These are phyloP conservation scores for Magnolia sinica DNA, from an alignment of 164 flowering plant species.

Conservation along the genomic window DNA sequence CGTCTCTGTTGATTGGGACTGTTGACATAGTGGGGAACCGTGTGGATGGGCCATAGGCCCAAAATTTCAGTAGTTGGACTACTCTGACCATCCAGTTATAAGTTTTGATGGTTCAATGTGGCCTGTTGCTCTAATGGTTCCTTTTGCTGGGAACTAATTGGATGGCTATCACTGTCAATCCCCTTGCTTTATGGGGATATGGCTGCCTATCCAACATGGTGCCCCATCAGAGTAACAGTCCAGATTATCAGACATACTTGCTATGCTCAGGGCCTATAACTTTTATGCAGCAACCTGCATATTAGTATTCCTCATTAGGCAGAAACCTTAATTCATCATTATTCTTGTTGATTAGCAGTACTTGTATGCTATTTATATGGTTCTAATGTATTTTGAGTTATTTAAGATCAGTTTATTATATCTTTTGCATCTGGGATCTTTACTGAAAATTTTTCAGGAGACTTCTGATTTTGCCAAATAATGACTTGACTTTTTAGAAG, in stretches of 20 bases:
- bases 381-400: background rate
- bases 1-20: too few relatives aligned
- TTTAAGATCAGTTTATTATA: too few relatives aligned
- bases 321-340: background rate
- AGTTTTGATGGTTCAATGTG: too few relatives aligned
- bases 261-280: background rate
- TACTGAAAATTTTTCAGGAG: background rate
- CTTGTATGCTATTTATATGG: background rate
- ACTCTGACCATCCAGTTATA: background rate
- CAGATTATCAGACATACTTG: background rate
- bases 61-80: background rate
- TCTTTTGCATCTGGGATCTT: too few relatives aligned
- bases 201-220: background rate
- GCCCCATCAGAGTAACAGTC: background rate
- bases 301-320: background rate
- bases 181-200: background rate
- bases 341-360: background rate
- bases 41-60: background rate
- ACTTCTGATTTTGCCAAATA: background rate
- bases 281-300: background rate
- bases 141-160: background rate
- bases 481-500: background rate
- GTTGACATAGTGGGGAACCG: background rate
- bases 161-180: background rate
- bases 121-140: background rate